Evolutionary conservation across 148 eudicot genomes (phyloP).

Genomic region (Vaccinium corymbosum): DNA sequence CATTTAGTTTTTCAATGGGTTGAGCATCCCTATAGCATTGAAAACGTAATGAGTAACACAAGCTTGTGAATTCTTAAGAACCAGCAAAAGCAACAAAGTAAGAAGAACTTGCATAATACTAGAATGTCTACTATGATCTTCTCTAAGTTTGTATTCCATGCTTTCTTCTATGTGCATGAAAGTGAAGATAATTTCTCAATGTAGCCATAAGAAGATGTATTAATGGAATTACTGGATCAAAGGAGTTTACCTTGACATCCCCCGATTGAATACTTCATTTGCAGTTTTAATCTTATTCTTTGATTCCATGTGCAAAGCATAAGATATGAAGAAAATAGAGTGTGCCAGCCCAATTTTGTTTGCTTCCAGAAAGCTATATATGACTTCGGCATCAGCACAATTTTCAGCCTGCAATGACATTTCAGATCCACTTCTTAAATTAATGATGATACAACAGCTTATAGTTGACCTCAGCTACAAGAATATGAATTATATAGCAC

Average conservation of each 20-base stretch:
- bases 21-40: slow-evolving; percentile 42
- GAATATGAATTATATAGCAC: not conserved
- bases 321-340: slow-evolving; percentile 66
- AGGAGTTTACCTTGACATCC: slow-evolving; percentile 60
- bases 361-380: slow-evolving; percentile 79
- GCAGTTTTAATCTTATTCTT: slow-evolving; percentile 80
- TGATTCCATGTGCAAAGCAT: slow-evolving; percentile 77
- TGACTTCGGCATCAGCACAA: slow-evolving; percentile 89
- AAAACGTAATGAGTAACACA: slow-evolving; percentile 14
- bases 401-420: slow-evolving; percentile 76
- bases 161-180: not conserved
- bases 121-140: not conserved
- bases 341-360: slow-evolving; percentile 81
- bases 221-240: not conserved
- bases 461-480: not conserved
- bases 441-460: not conserved
- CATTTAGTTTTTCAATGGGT: slow-evolving; percentile 30
- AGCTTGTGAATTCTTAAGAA: not conserved
- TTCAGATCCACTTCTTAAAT: not conserved
- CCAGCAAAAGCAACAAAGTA: not conserved
- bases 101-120: not conserved
- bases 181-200: not conserved
- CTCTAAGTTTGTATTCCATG: not conserved
- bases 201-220: not conserved
- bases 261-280: slow-evolving; percentile 68